A percentile compares a stretch with the other conserved stretches of the same genome.
Evolutionary conservation across 176 grass and related monocot genomes (phyloP).

Genomic region (Panicum miliaceum): DNA sequence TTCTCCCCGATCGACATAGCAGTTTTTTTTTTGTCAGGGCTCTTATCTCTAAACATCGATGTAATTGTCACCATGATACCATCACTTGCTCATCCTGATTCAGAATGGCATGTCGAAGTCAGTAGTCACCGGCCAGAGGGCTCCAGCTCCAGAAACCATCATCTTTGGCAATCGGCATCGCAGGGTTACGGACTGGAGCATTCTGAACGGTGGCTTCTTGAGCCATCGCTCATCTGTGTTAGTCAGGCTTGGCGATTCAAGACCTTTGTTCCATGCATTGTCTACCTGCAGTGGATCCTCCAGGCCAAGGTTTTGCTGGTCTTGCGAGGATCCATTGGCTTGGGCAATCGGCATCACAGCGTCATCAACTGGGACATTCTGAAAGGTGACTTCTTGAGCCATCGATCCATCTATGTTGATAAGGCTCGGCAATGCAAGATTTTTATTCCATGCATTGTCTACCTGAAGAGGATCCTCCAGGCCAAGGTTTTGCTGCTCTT

Average conservation of each 20-base stretch:
- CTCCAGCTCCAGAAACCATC: not conserved
- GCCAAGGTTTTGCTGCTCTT: not conserved
- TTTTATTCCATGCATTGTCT: constrained; percentile 5
- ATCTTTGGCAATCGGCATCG: not conserved
- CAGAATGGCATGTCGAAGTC: constrained; percentile 21
- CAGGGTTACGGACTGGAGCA: not conserved
- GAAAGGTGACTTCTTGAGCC: not conserved
- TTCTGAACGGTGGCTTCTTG: not conserved
- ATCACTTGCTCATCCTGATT: not conserved
- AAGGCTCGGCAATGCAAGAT: not conserved
- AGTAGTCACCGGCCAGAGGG: not conserved
- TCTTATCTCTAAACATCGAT: not conserved
- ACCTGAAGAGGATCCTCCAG: not conserved
- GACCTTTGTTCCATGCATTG: not conserved
- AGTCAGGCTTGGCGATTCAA: not conserved
- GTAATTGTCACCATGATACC: not conserved
- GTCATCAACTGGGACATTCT: not conserved
- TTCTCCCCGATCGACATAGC: not conserved
- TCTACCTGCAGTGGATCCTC: not conserved
- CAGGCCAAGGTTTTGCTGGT: not conserved
- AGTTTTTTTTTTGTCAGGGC: not conserved
- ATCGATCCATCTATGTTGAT: not conserved
- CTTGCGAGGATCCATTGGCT: not conserved
- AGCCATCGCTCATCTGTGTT: not conserved
- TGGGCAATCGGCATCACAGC: not conserved